Evolutionary conservation across 345 rosid species (phyloP), one percentile per base, ranked within the genome.

Genomic region (Camelina neglecta): DNA sequence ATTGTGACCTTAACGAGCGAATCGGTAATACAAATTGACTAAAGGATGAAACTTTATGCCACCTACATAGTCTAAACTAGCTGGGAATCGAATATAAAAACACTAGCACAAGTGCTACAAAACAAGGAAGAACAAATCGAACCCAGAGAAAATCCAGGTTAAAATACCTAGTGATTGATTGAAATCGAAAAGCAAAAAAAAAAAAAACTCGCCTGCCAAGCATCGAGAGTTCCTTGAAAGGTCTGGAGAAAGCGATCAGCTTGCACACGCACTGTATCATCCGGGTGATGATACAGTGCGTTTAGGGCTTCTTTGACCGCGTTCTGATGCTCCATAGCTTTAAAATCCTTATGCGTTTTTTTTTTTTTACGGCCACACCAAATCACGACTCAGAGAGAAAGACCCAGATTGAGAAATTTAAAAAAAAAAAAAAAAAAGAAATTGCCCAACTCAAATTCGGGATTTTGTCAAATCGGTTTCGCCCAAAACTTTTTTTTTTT

Each of bases 201-300:
- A 3, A 50, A 8, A 26, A 26, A 63, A 48, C 57, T 69, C 61
- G 84, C 97, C 98, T 93, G 97, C 99, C 99, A 96, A 65, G 99
- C 98, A 79, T 96, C 98, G 82, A 96, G 76, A 24, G 98, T 93
- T 82, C 87, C 95, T 72, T 96, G 98, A 79, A 96, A 93, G 56
- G 81, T 85, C 75, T 93, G 99, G 35, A 95, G 85, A 96, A 93
- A 95, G 6, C 85, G 90, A 90, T 95, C 99, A 66, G 99, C 99
- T 75, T 89, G 84, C 75, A 81, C 82, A 56, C 97, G 98, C 35
- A 88, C 86, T 62, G 81, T 76, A 76, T 90, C 99, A 69, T 96
- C 98, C 21, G 98, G 98, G 74, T 89, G 96, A 89, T 92, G 97
- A 76, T 95, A 95, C 81, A 95, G 92, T 61, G 96, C 93, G 81